A percentile compares a stretch with the other conserved stretches of the same genome.
Evolutionary conservation across 2,329 filamentous ascomycete species (phyloP).

Genomic region (Mycogone perniciosa): DNA sequence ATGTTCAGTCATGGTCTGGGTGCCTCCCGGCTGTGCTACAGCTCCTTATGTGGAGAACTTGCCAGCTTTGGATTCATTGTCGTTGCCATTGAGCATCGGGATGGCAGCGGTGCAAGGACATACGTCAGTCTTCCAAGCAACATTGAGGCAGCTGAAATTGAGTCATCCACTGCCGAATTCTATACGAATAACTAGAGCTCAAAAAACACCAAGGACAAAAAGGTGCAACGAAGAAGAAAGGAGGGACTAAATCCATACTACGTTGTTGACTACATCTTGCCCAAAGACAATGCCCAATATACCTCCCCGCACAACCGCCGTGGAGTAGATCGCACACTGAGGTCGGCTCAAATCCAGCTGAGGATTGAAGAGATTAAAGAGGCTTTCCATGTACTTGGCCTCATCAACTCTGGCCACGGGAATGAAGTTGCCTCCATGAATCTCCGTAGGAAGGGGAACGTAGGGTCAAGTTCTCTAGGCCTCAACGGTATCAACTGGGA

Average conservation of each 20-base stretch:
- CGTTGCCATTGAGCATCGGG: slow-evolving; percentile 57
- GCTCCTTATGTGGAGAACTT: slow-evolving; percentile 57
- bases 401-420: slow-evolving; percentile 50
- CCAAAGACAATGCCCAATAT: slow-evolving; percentile 46
- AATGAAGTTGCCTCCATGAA: slow-evolving; percentile 45
- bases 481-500: slow-evolving; percentile 50
- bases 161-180: slow-evolving; percentile 23
- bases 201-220: slow-evolving; percentile 28
- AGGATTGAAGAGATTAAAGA: slow-evolving; percentile 60
- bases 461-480: slow-evolving; percentile 53
- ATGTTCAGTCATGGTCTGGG: slow-evolving; percentile 63
- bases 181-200: slow-evolving; percentile 16
- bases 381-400: slow-evolving; percentile 48
- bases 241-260: slow-evolving; percentile 32
- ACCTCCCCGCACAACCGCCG: slow-evolving; percentile 49
- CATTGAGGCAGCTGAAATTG: slow-evolving; percentile 27
- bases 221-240: slow-evolving; percentile 23
- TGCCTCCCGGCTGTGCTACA: slow-evolving; percentile 57
- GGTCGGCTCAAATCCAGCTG: slow-evolving; percentile 56
- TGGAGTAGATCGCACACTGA: slow-evolving; percentile 54
- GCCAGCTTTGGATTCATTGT: slow-evolving; percentile 62
- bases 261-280: slow-evolving; percentile 57
- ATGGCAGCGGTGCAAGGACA: slow-evolving; percentile 56
- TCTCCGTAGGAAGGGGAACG: slow-evolving; percentile 49
- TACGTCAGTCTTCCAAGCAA: slow-evolving; percentile 50